Evolutionary conservation across 805 yeast genomes (phyloP).

Genomic region (Candida saitoana): DNA sequence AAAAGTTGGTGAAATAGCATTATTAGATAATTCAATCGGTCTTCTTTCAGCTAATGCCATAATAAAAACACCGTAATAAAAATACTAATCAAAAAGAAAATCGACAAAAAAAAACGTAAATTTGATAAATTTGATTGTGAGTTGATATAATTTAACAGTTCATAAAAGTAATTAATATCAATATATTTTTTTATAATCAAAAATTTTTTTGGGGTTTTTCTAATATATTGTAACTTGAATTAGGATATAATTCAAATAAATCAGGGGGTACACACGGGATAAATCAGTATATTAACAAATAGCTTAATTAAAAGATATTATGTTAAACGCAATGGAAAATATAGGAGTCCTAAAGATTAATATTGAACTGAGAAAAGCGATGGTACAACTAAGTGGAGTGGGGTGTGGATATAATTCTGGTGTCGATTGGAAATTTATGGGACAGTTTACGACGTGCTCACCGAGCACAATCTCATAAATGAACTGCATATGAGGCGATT

Average conservation of each 20-base stretch:
- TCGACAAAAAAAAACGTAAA: slow-evolving; percentile 1
- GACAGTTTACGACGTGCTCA: neutral
- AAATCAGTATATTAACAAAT: slow-evolving; percentile 3
- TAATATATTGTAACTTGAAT: neutral
- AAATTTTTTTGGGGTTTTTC: neutral
- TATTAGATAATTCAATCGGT: slow-evolving; percentile 53
- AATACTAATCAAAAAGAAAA: slow-evolving; percentile 1
- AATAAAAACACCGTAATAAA: slow-evolving; percentile 6
- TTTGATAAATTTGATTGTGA: neutral
- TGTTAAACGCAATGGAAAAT: slow-evolving; percentile 1
- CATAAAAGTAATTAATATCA: neutral
- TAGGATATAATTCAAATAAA: slow-evolving; percentile 1
- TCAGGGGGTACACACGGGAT: slow-evolving; percentile 2
- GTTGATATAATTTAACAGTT: neutral
- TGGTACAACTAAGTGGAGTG: neutral
- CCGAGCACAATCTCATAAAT: too few relatives aligned
- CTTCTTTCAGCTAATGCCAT: slow-evolving; percentile 70
- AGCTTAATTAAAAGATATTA: slow-evolving; percentile 6
- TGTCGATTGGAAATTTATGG: neutral
- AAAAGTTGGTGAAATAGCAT: slow-evolving; percentile 43
- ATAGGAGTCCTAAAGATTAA: slow-evolving; percentile 2
- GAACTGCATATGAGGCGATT: too few relatives aligned
- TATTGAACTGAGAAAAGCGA: neutral
- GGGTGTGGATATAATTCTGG: neutral
- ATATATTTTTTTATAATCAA: neutral